Conservation (phyloP, 2,329 filamentous ascomycete species). For the Trichocomaceae sp. region DNA sequence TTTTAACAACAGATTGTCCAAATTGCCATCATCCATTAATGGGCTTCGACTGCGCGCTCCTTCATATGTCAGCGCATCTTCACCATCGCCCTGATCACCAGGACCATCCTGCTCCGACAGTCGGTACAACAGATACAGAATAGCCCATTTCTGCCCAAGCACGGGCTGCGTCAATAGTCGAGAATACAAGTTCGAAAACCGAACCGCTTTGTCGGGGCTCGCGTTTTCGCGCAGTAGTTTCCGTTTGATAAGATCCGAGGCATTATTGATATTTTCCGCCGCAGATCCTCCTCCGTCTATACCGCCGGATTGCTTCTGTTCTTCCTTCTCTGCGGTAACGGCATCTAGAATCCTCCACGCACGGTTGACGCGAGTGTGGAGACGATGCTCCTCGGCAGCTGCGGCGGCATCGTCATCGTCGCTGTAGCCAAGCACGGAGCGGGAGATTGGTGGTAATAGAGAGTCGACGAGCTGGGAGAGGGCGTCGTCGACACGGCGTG, state of each 20-base stretch:
- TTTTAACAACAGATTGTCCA: constrained; percentile 32
- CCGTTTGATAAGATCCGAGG: constrained; percentile 84
- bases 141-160: constrained; percentile 92
- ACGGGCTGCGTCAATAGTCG: constrained; percentile 85
- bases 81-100: constrained; percentile 16
- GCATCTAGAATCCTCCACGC: constrained; percentile 35
- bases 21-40: constrained; percentile 32
- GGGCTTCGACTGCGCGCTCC: constrained; percentile 31
- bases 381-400: constrained; percentile 32
- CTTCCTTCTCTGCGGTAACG: neutral
- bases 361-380: constrained; percentile 29
- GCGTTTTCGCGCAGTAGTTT: constrained; percentile 73
- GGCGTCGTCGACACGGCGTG: constrained; percentile 39
- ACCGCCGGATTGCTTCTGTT: constrained; percentile 12
- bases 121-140: constrained; percentile 82
- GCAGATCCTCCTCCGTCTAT: constrained; percentile 16
- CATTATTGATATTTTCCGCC: constrained; percentile 66
- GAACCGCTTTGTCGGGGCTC: constrained; percentile 66
- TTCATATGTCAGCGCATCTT: constrained; percentile 18
- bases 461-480: constrained; percentile 39
- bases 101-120: constrained; percentile 58
- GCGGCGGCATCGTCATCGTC: constrained; percentile 23
- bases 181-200: constrained; percentile 86
- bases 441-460: constrained; percentile 32
- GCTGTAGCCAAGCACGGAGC: constrained; percentile 25